Percentiles rank a stretch among this genome's conserved stretches.
phyloP scores from a whole-genome alignment of 2,329 filamentous ascomycete species.

The Teratosphaeria pseudoeucalypti region DNA sequence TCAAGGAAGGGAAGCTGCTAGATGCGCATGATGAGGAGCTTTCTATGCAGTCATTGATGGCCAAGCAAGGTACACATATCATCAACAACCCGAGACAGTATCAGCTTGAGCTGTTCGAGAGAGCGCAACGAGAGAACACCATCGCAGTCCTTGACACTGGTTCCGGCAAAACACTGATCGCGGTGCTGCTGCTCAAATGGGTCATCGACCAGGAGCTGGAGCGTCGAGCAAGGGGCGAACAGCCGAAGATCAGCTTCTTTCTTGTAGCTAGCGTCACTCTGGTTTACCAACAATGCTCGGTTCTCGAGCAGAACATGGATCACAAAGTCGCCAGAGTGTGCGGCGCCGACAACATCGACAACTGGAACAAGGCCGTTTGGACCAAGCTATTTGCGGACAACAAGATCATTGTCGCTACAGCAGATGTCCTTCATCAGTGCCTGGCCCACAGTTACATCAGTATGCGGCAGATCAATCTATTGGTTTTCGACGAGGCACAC shows the following conservation, averaged over 20 bases:
- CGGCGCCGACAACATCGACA: slow-evolving; percentile 54
- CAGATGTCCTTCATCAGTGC: slow-evolving; percentile 71
- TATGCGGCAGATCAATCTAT: slow-evolving; percentile 75
- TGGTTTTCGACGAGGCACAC: slow-evolving; percentile 94
- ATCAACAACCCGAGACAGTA: slow-evolving; percentile 79
- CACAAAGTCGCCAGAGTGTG: slow-evolving; percentile 64
- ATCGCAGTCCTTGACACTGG: slow-evolving; percentile 95
- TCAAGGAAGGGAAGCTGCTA: slow-evolving; percentile 21
- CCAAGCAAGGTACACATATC: slow-evolving; percentile 44
- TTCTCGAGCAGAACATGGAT: slow-evolving; percentile 71
- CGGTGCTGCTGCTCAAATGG: slow-evolving; percentile 70
- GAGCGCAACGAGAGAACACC: slow-evolving; percentile 71
- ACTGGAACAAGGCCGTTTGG: slow-evolving; percentile 54
- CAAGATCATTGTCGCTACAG: slow-evolving; percentile 86
- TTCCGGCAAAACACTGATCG: slow-evolving; percentile 93
- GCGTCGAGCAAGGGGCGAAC: slow-evolving; percentile 49
- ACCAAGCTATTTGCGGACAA: slow-evolving; percentile 48
- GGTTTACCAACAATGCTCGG: slow-evolving; percentile 78
- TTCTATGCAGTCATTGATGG: slow-evolving; percentile 44
- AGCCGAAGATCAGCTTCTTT: slow-evolving; percentile 68
- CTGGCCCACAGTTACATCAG: slow-evolving; percentile 67
- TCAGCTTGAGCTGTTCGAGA: slow-evolving; percentile 82
- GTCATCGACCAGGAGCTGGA: slow-evolving; percentile 68
- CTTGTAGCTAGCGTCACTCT: slow-evolving; percentile 77
- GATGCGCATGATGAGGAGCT: slow-evolving; percentile 37